phyloP scores from a whole-genome alignment of 345 rosid species.

The Linum trigynum region DNA sequence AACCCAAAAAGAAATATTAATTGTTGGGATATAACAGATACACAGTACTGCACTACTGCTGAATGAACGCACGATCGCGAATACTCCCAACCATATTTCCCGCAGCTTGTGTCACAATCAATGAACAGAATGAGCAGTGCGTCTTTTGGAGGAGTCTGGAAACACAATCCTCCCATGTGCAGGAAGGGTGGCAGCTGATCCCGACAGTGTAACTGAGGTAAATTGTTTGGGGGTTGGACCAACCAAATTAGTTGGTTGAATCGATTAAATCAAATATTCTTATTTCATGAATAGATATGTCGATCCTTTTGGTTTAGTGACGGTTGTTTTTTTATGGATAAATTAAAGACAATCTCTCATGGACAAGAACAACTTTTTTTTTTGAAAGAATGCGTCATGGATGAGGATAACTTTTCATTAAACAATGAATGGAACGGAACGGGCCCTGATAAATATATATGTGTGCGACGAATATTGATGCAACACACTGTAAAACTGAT shows the following conservation, averaged over 20 bases:
- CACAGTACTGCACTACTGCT: no score
- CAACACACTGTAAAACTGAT: no score
- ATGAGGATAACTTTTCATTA: no score
- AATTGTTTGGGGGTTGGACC: background rate
- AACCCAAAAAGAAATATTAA: background rate
- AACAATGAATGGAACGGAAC: no score
- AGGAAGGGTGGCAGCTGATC: background rate
- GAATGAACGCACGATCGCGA: background rate
- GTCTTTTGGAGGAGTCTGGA: slow-evolving; percentile 16
- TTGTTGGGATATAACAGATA: no score
- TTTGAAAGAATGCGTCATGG: no score
- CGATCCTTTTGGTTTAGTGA: background rate
- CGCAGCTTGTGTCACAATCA: slow-evolving; percentile 26
- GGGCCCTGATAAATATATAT: no score
- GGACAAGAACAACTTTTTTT: no score
- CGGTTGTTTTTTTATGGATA: no score
- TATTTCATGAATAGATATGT: background rate
- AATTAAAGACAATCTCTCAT: no score
- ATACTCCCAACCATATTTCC: background rate
- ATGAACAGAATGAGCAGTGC: slow-evolving; percentile 14
- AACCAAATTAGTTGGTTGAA: background rate
- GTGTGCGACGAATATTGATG: no score
- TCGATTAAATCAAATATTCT: background rate
- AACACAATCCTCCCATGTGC: slow-evolving; percentile 15
- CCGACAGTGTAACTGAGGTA: no score